These are phyloP conservation scores for Camellia oleifera DNA, from an alignment of 179 eudicot species.

Conservation along the genomic window DNA sequence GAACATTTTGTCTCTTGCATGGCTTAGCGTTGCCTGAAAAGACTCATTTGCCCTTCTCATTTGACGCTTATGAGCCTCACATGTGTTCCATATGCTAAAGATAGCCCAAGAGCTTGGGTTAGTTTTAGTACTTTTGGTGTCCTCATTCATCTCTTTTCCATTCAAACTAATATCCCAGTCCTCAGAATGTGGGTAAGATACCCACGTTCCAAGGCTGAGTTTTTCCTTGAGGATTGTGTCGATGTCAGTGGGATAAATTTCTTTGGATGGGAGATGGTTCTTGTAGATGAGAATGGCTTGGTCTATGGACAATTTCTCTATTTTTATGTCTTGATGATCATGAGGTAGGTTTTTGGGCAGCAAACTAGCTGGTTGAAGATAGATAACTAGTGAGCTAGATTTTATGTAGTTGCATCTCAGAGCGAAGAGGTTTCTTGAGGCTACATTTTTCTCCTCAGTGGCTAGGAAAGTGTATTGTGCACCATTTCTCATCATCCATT, in stretches of 20 bases:
- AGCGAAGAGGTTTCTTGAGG: constrained; percentile 10
- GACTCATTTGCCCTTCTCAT: neutral
- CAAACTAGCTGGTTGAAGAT: neutral
- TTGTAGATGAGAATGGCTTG: constrained; percentile 13
- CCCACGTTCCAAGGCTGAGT: constrained; percentile 11
- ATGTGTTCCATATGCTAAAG: constrained; percentile 14
- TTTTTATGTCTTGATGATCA: neutral
- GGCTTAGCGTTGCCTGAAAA: constrained; percentile 7
- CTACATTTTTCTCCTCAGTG: constrained; percentile 14
- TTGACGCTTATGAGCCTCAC: constrained; percentile 13
- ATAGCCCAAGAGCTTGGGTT: constrained; percentile 13
- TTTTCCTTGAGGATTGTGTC: constrained; percentile 12
- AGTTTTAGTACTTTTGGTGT: neutral
- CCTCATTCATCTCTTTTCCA: neutral
- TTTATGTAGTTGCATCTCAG: constrained; percentile 5
- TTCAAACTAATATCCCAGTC: neutral
- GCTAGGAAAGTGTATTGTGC: constrained; percentile 17
- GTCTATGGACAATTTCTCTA: neutral
- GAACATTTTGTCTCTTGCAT: constrained; percentile 5
- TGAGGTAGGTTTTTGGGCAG: neutral
- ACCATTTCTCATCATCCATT: constrained; percentile 16
- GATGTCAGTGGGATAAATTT: constrained; percentile 12
- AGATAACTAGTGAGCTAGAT: constrained; percentile 4
- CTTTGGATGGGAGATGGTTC: constrained; percentile 2
- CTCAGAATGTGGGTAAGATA: constrained; percentile 7